These are phyloP conservation scores for Stachybotrys chlorohalonatus DNA, from an alignment of 2,329 filamentous ascomycete genomes.

Conservation along the genomic window DNA sequence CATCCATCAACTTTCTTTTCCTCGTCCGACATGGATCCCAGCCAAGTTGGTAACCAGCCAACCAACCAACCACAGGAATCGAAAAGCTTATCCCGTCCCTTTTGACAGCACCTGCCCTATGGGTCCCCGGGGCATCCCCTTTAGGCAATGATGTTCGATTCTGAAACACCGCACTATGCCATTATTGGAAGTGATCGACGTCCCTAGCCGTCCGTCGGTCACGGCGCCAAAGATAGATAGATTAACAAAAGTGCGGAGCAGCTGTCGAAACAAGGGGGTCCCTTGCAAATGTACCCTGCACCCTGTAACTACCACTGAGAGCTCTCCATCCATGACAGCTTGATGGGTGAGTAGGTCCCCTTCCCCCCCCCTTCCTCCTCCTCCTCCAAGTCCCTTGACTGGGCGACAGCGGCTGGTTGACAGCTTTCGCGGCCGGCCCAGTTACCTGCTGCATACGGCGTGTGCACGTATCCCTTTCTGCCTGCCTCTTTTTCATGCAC, in stretches of 20 bases:
- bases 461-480: not conserved
- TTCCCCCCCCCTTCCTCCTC: too few relatives aligned
- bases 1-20: constrained; percentile 9
- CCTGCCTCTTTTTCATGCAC: not conserved
- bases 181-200: constrained; percentile 14
- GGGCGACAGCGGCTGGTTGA: not conserved
- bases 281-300: too few relatives aligned
- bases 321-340: not conserved
- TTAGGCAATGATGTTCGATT: constrained; percentile 19
- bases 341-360: not conserved
- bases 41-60: too few relatives aligned
- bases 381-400: not conserved
- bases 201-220: not conserved
- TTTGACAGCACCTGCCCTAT: constrained; percentile 21
- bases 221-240: not conserved
- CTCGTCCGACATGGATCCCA: constrained; percentile 3
- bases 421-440: not conserved
- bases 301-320: not conserved
- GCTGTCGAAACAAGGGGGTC: not conserved
- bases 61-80: constrained; percentile 11
- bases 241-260: not conserved
- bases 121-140: constrained; percentile 9
- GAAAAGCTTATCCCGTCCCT: constrained; percentile 25
- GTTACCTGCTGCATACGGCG: not conserved
- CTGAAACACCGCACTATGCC: constrained; percentile 24